Base-by-base conservation (phyloP, 1,139 yeast species). In the Suhomyces anneliseae region DNA sequence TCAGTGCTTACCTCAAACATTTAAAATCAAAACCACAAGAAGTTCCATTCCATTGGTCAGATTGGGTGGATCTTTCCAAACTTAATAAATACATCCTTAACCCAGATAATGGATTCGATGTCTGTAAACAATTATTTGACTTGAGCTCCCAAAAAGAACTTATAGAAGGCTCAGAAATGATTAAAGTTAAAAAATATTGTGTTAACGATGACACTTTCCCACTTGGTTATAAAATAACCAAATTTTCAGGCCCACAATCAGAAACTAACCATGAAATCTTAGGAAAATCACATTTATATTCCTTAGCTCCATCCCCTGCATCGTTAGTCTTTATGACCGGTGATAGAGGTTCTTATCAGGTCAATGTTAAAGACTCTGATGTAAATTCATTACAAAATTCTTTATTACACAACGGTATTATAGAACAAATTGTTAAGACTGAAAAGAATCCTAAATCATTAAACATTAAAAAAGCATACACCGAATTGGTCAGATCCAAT, bases 31-130 rank as follows among this genome's bases (percentile, higher is more conserved):
- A 29, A 47, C 35, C 43, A 12, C 10, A 43, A 39, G 38, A 15
- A 38, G 61, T 67, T 29, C 85, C 86, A 0, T 81, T 80, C 54
- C 77, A 79, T 41, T 80, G 85, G 85, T 72, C 72, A 36, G 85
- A 81, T 54, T 81, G 84, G 83, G 69, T 70, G 1, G 82, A 80
- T 55, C 54, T 77, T 47, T 64, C 76, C 5, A 45, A 60, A 2
- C 61, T 83, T 40, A 75, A 82, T 53, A 64, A 64, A 42, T 75
- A 70, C 55, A 60, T 81, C 6, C 61, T 70, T 26, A 66, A 74
- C 1, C 62, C 73, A 0, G 47, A 51, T 7, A 49, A 49, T 6
- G 35, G 27, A 12, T 32, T 47, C 45, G 34, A 46, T 43, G 24
- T 42, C 7, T 68, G 73, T 54, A 44, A 54, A 7, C 39, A 54